phyloP scores from a whole-genome alignment of 495 filamentous ascomycete species.

The Trichoderma reesei region DNA sequence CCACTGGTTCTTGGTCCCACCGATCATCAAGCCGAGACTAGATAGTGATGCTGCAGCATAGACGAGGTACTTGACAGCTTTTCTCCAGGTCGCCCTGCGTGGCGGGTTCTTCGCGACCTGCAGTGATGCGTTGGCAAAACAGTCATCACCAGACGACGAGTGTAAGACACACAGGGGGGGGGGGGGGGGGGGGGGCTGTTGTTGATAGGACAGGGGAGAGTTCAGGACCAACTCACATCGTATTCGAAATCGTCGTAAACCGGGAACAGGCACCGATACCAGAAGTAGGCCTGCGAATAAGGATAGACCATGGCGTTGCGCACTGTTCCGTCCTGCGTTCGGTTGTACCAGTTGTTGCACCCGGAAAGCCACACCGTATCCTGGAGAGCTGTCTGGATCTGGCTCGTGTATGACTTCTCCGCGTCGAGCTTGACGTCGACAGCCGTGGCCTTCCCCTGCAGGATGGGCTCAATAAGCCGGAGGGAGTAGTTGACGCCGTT shows the following conservation, averaged over 20 bases:
- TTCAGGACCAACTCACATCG: not conserved
- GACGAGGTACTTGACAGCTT: not conserved
- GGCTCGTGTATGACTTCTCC: constrained; percentile 21
- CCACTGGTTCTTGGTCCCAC: not conserved
- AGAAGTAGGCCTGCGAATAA: not conserved
- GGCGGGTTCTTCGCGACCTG: not conserved
- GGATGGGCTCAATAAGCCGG: constrained; percentile 23
- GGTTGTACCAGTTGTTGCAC: constrained; percentile 36
- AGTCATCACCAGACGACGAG: not conserved
- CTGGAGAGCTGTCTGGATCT: constrained; percentile 19
- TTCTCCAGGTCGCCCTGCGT: not conserved
- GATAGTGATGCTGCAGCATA: not conserved
- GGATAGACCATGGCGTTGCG: not conserved
- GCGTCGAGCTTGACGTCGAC: constrained; percentile 27
- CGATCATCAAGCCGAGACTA: not conserved
- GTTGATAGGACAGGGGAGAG: not conserved
- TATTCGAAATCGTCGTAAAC: not conserved
- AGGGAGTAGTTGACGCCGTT: constrained; percentile 28
- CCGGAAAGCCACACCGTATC: constrained; percentile 23
- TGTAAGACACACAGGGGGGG: not conserved
- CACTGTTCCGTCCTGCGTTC: not conserved
- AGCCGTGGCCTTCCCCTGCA: constrained; percentile 23
- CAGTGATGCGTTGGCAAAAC: not conserved
- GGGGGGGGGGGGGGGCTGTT: not conserved
- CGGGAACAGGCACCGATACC: not conserved